Percentiles rank a stretch among this genome's conserved stretches.
Evolutionary conservation across 2,329 filamentous ascomycete species (phyloP).

Genomic region (Juglanconis juglandina): DNA sequence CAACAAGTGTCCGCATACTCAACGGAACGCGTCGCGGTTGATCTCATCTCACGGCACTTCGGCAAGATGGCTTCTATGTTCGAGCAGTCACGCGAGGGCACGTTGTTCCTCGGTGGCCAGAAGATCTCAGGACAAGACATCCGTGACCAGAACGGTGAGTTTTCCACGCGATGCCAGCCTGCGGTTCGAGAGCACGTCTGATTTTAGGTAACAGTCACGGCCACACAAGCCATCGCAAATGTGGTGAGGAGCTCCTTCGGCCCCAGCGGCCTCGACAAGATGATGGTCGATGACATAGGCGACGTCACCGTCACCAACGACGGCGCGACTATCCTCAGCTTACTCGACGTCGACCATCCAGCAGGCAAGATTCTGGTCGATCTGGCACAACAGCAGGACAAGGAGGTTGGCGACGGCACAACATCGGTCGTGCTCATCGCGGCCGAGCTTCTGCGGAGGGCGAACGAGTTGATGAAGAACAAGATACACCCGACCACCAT

Average conservation of each 20-base stretch:
- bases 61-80: constrained; percentile 85
- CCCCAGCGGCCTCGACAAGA: constrained; percentile 95
- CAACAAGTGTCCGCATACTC: not conserved
- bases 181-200: constrained; percentile 13
- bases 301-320: constrained; percentile 99
- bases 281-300: constrained; percentile 99
- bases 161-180: not conserved
- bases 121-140: constrained; percentile 98
- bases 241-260: constrained; percentile 99
- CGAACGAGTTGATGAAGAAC: constrained; percentile 99
- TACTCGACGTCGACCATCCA: constrained; percentile 96
- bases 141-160: constrained; percentile 85
- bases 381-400: constrained; percentile 96
- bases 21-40: not conserved
- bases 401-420: constrained; percentile 97
- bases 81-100: constrained; percentile 91
- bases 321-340: constrained; percentile 89
- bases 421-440: constrained; percentile 97
- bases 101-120: constrained; percentile 91
- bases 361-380: constrained; percentile 98
- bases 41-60: not conserved
- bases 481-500: constrained; percentile 99
- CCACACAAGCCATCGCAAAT: constrained; percentile 96
- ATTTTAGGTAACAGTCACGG: constrained; percentile 61
- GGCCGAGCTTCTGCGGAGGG: constrained; percentile 86